These are phyloP conservation scores for Voacanga thouarsii DNA, from an alignment of 257 asterid genomes.

Conservation along the genomic window DNA sequence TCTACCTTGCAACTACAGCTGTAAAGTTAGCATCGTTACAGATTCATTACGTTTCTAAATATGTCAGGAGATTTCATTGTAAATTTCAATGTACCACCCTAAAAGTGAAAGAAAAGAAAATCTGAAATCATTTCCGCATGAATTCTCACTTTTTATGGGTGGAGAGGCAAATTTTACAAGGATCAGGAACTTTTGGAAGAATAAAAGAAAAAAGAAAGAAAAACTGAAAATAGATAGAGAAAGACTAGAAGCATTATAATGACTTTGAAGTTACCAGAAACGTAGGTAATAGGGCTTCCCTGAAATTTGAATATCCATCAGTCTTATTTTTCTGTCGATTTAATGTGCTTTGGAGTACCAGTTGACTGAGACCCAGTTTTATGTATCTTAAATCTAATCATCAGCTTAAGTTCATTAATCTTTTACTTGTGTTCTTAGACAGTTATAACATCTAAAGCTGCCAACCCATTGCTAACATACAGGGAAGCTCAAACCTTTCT, in stretches of 20 bases:
- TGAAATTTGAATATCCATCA: not conserved
- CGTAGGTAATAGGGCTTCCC: not conserved
- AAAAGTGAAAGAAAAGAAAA: not conserved
- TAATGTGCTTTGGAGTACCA: not conserved
- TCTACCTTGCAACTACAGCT: not conserved
- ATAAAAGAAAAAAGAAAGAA: not conserved
- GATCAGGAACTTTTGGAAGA: not conserved
- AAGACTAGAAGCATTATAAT: not conserved
- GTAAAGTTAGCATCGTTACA: not conserved
- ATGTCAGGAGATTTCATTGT: not conserved
- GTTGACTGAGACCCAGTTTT: not conserved
- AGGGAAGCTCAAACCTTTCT: conserved; percentile 83
- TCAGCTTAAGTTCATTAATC: not conserved
- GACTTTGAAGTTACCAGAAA: not conserved
- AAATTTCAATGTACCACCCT: not conserved
- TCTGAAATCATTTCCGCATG: not conserved
- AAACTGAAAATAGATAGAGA: not conserved
- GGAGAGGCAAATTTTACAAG: not conserved
- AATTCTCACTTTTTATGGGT: not conserved
- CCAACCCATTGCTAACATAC: conserved; percentile 17
- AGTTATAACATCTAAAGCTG: not conserved
- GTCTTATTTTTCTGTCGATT: not conserved
- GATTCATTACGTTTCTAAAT: not conserved
- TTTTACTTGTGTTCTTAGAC: not conserved
- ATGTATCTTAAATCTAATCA: not conserved